A percentile compares a stretch with the other conserved stretches of the same genome.
Conservation (phyloP, 2,329 filamentous ascomycete species). For the Hypoxylon sp. region DNA sequence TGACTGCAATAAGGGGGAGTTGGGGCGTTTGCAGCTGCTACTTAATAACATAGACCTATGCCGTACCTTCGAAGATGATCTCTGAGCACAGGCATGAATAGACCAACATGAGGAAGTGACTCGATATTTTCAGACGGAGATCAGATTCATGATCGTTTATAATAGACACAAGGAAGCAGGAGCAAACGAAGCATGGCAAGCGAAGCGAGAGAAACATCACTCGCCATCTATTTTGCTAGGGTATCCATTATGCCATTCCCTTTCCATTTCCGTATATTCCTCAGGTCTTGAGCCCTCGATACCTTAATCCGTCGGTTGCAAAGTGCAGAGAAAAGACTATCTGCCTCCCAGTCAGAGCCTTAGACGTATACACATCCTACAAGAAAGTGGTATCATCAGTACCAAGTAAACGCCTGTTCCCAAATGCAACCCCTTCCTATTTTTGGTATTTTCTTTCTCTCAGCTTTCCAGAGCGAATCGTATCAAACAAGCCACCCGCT, state of each 20-base stretch:
- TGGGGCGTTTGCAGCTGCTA: neutral
- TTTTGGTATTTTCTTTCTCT: slow-evolving; percentile 1
- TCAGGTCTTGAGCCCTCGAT: neutral
- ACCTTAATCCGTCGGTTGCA: neutral
- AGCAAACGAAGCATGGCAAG: neutral
- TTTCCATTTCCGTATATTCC: slow-evolving; percentile 7
- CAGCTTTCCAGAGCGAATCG: slow-evolving; percentile 1
- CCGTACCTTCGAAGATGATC: too few species aligned
- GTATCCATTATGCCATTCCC: slow-evolving; percentile 24
- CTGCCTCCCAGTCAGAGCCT: neutral
- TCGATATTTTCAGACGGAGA: neutral
- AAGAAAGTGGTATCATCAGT: slow-evolving; percentile 27
- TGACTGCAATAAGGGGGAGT: too few species aligned
- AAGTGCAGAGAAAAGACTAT: slow-evolving; percentile 7
- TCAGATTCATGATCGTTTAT: neutral
- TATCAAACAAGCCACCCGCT: neutral
- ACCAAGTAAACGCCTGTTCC: slow-evolving; percentile 30
- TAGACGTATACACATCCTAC: slow-evolving; percentile 23
- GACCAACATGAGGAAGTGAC: too few species aligned
- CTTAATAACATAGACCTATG: neutral
- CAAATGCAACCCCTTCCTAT: slow-evolving; percentile 19
- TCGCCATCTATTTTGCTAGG: slow-evolving; percentile 23
- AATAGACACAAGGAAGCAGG: neutral
- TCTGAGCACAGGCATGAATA: neutral
- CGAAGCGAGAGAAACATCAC: slow-evolving; percentile 8